Conservation (phyloP, 2,329 filamentous ascomycete species). For the Alternaria sp. region DNA sequence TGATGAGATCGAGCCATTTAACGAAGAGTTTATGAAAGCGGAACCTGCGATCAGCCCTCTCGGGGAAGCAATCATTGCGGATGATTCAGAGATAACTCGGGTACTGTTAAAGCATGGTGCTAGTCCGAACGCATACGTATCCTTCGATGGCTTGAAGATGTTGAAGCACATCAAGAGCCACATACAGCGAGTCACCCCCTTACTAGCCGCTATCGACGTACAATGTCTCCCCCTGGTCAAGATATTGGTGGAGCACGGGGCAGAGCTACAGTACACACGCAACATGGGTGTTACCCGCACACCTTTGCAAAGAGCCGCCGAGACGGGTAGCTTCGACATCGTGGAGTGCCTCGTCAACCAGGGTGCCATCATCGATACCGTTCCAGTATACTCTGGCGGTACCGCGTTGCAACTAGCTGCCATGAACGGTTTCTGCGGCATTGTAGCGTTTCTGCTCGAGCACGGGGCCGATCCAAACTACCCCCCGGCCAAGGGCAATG, state of each 20-base stretch:
- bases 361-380: background rate
- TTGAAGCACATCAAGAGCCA: background rate
- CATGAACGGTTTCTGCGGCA: background rate
- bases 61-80: background rate
- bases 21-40: background rate
- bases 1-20: background rate
- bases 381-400: background rate
- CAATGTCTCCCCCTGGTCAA: background rate
- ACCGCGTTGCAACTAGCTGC: constrained; percentile 12
- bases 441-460: background rate
- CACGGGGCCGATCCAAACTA: background rate
- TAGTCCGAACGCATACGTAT: background rate
- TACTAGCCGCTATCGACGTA: background rate
- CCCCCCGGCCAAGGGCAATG: background rate
- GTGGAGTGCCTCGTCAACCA: background rate
- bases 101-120: background rate
- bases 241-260: background rate
- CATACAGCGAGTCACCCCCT: background rate
- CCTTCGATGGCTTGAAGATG: background rate
- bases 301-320: background rate
- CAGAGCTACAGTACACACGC: background rate
- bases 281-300: background rate
- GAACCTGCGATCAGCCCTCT: background rate
- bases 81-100: background rate
- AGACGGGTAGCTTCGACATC: background rate